phyloP scores from a whole-genome alignment of 306 rosid species.

The Ceratonia siliqua region DNA sequence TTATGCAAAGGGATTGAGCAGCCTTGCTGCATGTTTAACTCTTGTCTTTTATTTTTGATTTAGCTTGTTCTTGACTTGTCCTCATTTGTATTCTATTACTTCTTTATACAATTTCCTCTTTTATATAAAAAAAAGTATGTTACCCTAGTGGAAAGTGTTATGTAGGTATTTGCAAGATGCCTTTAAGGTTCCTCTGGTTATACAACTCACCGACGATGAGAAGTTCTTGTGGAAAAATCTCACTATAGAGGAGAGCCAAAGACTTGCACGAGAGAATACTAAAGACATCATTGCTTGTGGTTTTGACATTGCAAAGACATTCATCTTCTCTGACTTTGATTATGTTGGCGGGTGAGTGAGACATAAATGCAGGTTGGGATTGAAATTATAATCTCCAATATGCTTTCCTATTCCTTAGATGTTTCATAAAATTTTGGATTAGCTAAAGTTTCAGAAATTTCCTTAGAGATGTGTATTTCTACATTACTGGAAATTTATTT shows the following conservation, averaged over 20 bases:
- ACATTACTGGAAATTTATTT: not conserved
- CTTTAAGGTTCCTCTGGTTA: conserved; percentile 91
- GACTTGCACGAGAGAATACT: conserved; percentile 90
- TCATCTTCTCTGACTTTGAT: conserved; percentile 78
- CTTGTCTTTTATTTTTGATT: too few species aligned
- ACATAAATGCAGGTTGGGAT: conserved; percentile 9
- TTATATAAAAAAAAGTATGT: too few species aligned
- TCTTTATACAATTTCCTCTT: too few species aligned
- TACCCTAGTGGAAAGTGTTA: conserved; percentile 14
- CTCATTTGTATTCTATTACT: too few species aligned
- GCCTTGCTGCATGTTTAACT: too few species aligned
- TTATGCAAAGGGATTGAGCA: too few species aligned
- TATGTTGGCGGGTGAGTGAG: conserved; percentile 82
- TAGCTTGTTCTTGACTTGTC: too few species aligned
- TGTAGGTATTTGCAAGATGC: conserved; percentile 93
- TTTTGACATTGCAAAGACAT: conserved; percentile 79
- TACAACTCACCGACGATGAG: conserved; percentile 96
- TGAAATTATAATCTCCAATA: not conserved
- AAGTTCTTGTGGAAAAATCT: conserved; percentile 89
- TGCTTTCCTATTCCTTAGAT: conserved; percentile 3
- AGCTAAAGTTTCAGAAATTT: not conserved
- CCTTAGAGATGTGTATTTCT: not conserved
- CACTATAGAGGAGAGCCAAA: conserved; percentile 70
- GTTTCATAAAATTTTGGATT: conserved; percentile 3
- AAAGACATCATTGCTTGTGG: conserved; percentile 98